Evolutionary conservation across 768 basidiomycete species (phyloP).

Genomic region (Asterophora lycoperdoides): DNA sequence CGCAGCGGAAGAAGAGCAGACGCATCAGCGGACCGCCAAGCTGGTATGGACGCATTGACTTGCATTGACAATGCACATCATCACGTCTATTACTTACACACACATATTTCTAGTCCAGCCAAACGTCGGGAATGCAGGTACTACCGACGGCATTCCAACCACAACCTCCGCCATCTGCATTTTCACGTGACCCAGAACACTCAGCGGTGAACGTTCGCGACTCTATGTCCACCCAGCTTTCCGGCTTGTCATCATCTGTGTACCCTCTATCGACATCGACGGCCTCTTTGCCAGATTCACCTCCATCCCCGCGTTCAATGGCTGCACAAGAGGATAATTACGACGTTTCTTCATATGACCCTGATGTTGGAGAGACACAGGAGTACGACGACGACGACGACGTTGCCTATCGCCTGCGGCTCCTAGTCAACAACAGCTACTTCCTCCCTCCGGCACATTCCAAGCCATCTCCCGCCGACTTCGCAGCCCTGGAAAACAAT

Average conservation of each 20-base stretch:
- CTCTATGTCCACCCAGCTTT: conserved; percentile 59
- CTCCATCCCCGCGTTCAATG: conserved; percentile 57
- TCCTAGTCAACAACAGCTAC: conserved; percentile 84
- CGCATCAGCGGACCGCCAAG: conserved; percentile 23
- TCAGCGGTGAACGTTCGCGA: conserved; percentile 43
- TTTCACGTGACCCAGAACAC: conserved; percentile 42
- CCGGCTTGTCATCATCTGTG: conserved; percentile 68
- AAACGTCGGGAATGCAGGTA: conserved; percentile 19
- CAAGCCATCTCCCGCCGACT: conserved; percentile 69
- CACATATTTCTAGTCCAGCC: conserved; percentile 13
- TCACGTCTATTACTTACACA: conserved; percentile 5
- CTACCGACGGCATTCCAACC: conserved; percentile 21
- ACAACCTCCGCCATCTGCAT: conserved; percentile 41
- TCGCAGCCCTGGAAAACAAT: conserved; percentile 37
- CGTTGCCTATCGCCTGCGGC: conserved; percentile 77
- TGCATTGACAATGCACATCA: no score
- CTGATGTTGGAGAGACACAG: conserved; percentile 46
- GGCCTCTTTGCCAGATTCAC: conserved; percentile 59
- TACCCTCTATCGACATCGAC: conserved; percentile 74
- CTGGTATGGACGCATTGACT: conserved; percentile 29
- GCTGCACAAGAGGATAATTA: conserved; percentile 38
- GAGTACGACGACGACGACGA: conserved; percentile 67
- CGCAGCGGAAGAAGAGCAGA: conserved; percentile 4
- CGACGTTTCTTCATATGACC: conserved; percentile 42
- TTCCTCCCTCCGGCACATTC: conserved; percentile 85